Base-by-base conservation (phyloP, 2,329 filamentous ascomycete species). In the Thielaviopsis euricoi region DNA sequence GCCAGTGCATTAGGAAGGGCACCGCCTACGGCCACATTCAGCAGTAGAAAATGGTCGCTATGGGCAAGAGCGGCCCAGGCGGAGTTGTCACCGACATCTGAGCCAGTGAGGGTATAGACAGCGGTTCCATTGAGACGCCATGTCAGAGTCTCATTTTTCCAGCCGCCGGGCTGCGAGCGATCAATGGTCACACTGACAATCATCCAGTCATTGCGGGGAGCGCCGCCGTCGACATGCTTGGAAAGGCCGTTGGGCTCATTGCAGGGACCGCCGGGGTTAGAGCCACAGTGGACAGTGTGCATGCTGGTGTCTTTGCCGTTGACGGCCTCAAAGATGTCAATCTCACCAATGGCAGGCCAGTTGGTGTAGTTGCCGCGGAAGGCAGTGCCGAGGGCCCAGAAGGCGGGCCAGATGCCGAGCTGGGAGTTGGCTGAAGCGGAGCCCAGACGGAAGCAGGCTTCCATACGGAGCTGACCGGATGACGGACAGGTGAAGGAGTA, bases 381-480 rank as follows among this genome's bases (percentile, higher is more conserved):
- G 1, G 61, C 64, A 9, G 66, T 60, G 6, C 73, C 73, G 33
- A 76, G 68, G 22, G 69, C 65, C 74, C 73, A 76, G 61, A 76
- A 75, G 0, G 73, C 74, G 0, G 70, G 71, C 74, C 74, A 76
- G 63, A 75, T 72, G 19, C 73, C 72, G 53, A 68, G 62, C 60
- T 71, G 68, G 4, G 62, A 55, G 9, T 55, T 22, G 25, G 58
- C 55, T 1, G 66, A 37, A 19, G 64, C 64, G 56, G 23, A 57
- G n/a, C 71, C 68, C 2, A 75, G 62, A 62, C 66, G 69, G 60
- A 76, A 66, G 17, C 62, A 62, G 5, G 70, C 67, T 63, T 75
- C 69, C 55, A 73, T 66, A 57, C 68, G 68, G 55, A 75, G 60
- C 56, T 66, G 67, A 29, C 67, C 63, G 52, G 70, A 69, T 3